Evolutionary conservation across 805 yeast species (phyloP).

Genomic region (Blastobotrys robertii): DNA sequence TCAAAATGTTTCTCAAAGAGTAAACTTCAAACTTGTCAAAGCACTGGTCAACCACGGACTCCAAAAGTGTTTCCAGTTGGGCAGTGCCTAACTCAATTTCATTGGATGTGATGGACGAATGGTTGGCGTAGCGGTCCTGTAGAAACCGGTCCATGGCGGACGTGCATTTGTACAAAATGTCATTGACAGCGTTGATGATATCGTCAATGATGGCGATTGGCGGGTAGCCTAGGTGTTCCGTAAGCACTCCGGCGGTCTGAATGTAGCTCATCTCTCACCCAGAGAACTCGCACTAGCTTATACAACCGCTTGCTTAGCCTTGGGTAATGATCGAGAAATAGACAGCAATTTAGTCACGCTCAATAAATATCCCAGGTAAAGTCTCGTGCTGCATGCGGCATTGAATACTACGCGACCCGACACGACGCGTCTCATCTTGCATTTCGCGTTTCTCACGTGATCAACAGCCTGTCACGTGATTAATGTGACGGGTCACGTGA

Average conservation of each 20-base stretch:
- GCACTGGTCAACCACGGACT: slow-evolving; percentile 64
- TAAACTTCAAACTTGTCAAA: slow-evolving; percentile 84
- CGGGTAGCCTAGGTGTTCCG: slow-evolving; percentile 81
- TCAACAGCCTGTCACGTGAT: no score
- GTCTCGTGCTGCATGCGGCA: no score
- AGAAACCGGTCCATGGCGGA: slow-evolving; percentile 66
- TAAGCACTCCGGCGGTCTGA: slow-evolving; percentile 34
- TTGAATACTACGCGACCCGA: no score
- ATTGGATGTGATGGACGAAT: slow-evolving; percentile 11
- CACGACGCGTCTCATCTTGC: no score
- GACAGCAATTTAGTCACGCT: no score
- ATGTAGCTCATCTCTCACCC: slow-evolving; percentile 1
- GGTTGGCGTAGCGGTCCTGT: slow-evolving; percentile 26
- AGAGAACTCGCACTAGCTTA: no score
- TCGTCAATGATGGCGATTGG: slow-evolving; percentile 80
- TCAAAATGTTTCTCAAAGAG: slow-evolving; percentile 64
- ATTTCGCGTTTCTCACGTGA: no score
- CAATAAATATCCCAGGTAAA: no score
- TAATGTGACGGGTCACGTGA: no score
- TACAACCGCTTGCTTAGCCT: no score
- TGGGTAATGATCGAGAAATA: no score
- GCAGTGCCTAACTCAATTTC: slow-evolving; percentile 76
- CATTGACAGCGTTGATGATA: slow-evolving; percentile 79
- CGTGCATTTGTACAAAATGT: slow-evolving; percentile 71
- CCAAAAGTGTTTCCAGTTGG: slow-evolving; percentile 65